These are phyloP conservation scores for Boletellus sp. DNA, from an alignment of 1,284 basidiomycete genomes.

Conservation along the genomic window DNA sequence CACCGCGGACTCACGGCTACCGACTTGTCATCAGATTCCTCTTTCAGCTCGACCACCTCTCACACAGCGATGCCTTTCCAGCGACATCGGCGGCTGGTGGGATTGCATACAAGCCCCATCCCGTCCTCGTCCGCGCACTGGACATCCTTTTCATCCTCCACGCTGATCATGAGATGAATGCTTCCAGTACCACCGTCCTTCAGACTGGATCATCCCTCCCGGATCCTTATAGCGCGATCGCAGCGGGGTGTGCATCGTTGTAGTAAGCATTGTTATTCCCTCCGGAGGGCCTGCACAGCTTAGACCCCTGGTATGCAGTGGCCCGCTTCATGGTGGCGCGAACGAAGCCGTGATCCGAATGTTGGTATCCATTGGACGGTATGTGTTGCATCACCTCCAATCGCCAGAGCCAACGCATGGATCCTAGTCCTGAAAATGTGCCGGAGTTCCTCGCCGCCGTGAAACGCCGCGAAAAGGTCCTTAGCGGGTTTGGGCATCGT, in stretches of 20 bases:
- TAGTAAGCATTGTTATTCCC: slow-evolving; percentile 51
- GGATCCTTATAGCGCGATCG: slow-evolving; percentile 82
- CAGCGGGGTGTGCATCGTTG: slow-evolving; percentile 80
- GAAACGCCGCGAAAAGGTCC: slow-evolving; percentile 79
- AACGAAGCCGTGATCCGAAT: slow-evolving; percentile 90
- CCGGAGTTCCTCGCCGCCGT: slow-evolving; percentile 81
- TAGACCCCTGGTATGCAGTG: slow-evolving; percentile 41
- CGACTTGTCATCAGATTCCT: slow-evolving; percentile 54
- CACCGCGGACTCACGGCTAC: background rate
- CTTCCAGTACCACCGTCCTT: slow-evolving; percentile 77
- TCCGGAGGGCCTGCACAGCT: background rate
- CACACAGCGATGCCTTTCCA: slow-evolving; percentile 30
- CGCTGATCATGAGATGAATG: slow-evolving; percentile 87
- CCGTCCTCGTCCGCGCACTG: slow-evolving; percentile 78
- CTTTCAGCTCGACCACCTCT: slow-evolving; percentile 81
- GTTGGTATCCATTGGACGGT: slow-evolving; percentile 83
- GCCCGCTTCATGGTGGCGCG: slow-evolving; percentile 81
- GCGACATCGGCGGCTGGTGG: slow-evolving; percentile 40
- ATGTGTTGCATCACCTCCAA: slow-evolving; percentile 17
- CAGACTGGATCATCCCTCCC: slow-evolving; percentile 86
- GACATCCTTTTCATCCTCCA: slow-evolving; percentile 84
- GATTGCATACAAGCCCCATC: slow-evolving; percentile 63
- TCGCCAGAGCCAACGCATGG: slow-evolving; percentile 1
- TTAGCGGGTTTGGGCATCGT: slow-evolving; percentile 85
- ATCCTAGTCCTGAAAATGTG: slow-evolving; percentile 70